Evolutionary conservation across 2,329 filamentous ascomycete species (phyloP).

Genomic region (Rosellinia necatrix): DNA sequence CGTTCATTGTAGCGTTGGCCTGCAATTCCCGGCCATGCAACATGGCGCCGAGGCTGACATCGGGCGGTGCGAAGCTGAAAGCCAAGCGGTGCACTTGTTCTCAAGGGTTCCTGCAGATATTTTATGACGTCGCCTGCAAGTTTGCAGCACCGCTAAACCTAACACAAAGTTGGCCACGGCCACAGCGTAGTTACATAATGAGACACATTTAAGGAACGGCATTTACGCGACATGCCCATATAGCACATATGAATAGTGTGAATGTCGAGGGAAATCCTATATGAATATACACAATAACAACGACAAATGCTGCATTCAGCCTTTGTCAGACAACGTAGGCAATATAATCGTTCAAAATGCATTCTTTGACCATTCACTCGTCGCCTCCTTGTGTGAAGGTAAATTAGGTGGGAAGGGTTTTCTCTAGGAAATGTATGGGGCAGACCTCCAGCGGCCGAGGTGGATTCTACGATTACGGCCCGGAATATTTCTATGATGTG

Average conservation of each 20-base stretch:
- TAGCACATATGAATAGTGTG: not conserved
- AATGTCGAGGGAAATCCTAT: too few relatives aligned
- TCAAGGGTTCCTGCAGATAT: conserved; percentile 24
- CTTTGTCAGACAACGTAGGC: too few relatives aligned
- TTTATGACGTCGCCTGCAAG: conserved; percentile 6
- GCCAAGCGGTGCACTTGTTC: conserved; percentile 1
- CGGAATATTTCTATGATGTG: too few relatives aligned
- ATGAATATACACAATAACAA: too few relatives aligned
- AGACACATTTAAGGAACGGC: conserved; percentile 10
- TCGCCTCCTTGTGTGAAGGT: too few relatives aligned
- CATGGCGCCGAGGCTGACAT: conserved; percentile 7
- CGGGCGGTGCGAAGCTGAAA: not conserved
- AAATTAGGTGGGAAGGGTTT: too few relatives aligned
- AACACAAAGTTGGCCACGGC: conserved; percentile 10
- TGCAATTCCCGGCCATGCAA: not conserved
- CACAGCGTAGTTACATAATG: conserved; percentile 16
- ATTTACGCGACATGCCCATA: too few relatives aligned
- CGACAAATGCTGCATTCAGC: too few relatives aligned
- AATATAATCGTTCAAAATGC: too few relatives aligned
- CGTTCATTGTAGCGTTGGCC: not conserved
- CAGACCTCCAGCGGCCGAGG: too few relatives aligned
- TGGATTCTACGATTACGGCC: not conserved
- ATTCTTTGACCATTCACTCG: too few relatives aligned
- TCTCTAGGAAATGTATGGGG: too few relatives aligned
- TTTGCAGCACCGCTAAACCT: not conserved